Evolutionary conservation across 2,329 filamentous ascomycete genomes (phyloP).

Genomic region (Botrytis elliptica): DNA sequence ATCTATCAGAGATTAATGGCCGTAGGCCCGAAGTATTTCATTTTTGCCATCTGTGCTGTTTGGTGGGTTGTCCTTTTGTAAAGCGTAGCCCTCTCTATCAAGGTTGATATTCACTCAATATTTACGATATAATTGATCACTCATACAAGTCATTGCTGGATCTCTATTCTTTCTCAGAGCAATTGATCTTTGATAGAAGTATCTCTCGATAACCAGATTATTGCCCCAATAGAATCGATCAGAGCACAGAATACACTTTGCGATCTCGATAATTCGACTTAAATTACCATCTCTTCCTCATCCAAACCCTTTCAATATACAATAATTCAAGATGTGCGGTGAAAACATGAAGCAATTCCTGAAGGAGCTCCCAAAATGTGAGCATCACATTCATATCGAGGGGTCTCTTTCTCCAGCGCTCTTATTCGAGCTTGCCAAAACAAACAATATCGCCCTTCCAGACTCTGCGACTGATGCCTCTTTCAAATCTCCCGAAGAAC

Average conservation of each 20-base stretch:
- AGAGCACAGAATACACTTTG: neutral
- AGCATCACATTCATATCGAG: conserved; percentile 80
- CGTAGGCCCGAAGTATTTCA: neutral
- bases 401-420: conserved; percentile 69
- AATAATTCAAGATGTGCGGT: conserved; percentile 32
- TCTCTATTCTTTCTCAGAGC: neutral
- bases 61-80: neutral
- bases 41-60: neutral
- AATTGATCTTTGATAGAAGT: neutral
- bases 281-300: neutral
- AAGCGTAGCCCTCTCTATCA: neutral
- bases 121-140: neutral
- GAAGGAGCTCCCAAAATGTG: conserved; percentile 69
- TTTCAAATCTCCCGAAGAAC: conserved; percentile 58
- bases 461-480: conserved; percentile 55
- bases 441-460: conserved; percentile 64
- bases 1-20: neutral
- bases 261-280: neutral
- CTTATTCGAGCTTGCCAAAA: conserved; percentile 66
- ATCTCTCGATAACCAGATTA: neutral
- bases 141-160: neutral
- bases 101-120: neutral
- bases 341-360: conserved; percentile 50
- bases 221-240: neutral
- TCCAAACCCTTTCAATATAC: neutral